Evolutionary conservation across 805 yeast genomes (phyloP), one percentile per base, ranked within the genome.

Genomic region (Naumovozyma castellii): DNA sequence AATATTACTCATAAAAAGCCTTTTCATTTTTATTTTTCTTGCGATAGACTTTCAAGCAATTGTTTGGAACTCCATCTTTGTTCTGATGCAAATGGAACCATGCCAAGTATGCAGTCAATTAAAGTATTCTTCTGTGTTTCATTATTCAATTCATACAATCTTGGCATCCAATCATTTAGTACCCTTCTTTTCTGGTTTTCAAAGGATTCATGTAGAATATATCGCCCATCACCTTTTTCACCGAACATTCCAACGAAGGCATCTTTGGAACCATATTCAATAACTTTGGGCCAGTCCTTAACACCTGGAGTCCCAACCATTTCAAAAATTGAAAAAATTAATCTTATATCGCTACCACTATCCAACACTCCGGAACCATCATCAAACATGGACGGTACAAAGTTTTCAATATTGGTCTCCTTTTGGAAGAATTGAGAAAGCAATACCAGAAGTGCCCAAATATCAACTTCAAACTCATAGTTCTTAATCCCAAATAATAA

Each of bases 361-460:
- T 51, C 56, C 18, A 39, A 19, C 18, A 44, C 47, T 19, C 45
- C 44, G 13, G 48, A 42, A 6, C 57, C 61, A 42, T 59, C 61
- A 34, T 54, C 54, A 30, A 54, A 44, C 32, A 54, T 43, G 5
- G 59, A 56, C 8, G 60, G 59, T 8, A 25, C 34, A 17, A 37
- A 37, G 9, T 46, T 47, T 22, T 44, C 42, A 5, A 37, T 30
- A 3, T 31, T 20, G 6, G 46, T 40, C 35, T 65, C 61, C 2
- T 37, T 35, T 20, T 73, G 62, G 42, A 73, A 69, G 45, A 84
- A 51, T 36, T 72, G 65, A 18, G 80, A 73, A 20, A 78, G 46
- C 1, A 83, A 48, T 5, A 86, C 71, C 2, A 83, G 84, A 16
- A 75, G 52, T 2, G 84, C 65, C 95, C 95, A 85, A 12, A 82